Evolutionary conservation across 768 basidiomycete species (phyloP), one percentile per base, ranked within the genome.

Genomic region (Postia placenta): DNA sequence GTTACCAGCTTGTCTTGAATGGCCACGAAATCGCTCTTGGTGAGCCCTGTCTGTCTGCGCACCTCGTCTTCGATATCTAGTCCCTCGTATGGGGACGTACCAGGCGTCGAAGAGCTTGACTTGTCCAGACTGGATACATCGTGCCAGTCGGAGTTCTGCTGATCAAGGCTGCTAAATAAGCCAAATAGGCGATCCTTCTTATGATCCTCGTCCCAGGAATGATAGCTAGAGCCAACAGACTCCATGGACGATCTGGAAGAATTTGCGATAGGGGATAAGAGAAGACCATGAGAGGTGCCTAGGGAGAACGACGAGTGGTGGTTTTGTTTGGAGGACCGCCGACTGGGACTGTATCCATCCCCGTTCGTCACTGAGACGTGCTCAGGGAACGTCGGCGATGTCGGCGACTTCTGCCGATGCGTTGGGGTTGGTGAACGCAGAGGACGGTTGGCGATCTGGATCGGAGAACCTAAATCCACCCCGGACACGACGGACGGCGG

Each of bases 211-310:
- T 88, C 85, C 76, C 76, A 82, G 3, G 88, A 88, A 61, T 91
- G 88, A 63, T 87, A 92, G 64, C 90, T 92, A 2, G 90, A 92
- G 14, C 90, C 87, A 28, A 74, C 75, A 9, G 88, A 90, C 50
- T 83, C 86, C 19, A 92, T 67, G 5, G 90, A 92, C 12, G 87
- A 86, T 24, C 82, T 76, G 24, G 89, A 91, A 5, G 86, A 85
- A 53, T 83, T 90, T 14, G 75, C 76, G 15, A 85, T 66, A 3
- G 86, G 82, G 30, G 84, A 81, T 45, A 91, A 75, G n/a, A 83
- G 70, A 44, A 85, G 74, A 1, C 78, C 75, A 48, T 39, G 48
- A 9, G 51, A 33, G 20, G 52, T 49, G 11, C 45, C 45, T 25
- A 49, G 42, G 23, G 37, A 40, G 38, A 48, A 59, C 20, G 57